phyloP scores from a whole-genome alignment of 83 land plant genomes.

The Picea abies region DNA sequence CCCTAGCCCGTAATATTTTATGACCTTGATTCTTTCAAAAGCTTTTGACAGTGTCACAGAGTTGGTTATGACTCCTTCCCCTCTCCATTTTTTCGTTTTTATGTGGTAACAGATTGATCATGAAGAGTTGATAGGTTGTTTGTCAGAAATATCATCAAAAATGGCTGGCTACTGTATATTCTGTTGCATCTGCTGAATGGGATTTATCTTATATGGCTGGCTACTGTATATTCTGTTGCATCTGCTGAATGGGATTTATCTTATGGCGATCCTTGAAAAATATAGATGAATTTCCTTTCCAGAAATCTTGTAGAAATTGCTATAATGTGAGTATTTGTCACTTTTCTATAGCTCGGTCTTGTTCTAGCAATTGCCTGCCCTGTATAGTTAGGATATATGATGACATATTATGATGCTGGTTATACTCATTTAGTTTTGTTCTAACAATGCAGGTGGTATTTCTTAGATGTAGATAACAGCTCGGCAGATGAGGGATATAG shows the following conservation, averaged over 20 bases:
- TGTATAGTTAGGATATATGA: background rate
- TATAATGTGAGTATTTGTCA: background rate
- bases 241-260: conserved; percentile 1
- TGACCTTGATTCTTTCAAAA: background rate
- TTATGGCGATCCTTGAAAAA: conserved; percentile 1
- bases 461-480: conserved; percentile 29
- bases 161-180: background rate
- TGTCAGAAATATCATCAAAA: conserved; percentile 1
- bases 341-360: background rate
- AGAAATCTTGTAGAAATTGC: background rate
- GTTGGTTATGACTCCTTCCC: background rate
- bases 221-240: background rate
- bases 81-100: conserved; percentile 2
- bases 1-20: background rate
- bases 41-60: background rate
- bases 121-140: conserved; percentile 10
- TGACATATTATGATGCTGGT: no score
- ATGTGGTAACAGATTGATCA: conserved; percentile 3
- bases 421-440: no score
- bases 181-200: background rate
- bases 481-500: conserved; percentile 28
- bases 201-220: conserved; percentile 3
- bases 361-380: background rate
- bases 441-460: conserved; percentile 33
- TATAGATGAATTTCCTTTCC: background rate